phyloP scores from a whole-genome alignment of 164 flowering plant species.

The Berberis vulgaris region DNA sequence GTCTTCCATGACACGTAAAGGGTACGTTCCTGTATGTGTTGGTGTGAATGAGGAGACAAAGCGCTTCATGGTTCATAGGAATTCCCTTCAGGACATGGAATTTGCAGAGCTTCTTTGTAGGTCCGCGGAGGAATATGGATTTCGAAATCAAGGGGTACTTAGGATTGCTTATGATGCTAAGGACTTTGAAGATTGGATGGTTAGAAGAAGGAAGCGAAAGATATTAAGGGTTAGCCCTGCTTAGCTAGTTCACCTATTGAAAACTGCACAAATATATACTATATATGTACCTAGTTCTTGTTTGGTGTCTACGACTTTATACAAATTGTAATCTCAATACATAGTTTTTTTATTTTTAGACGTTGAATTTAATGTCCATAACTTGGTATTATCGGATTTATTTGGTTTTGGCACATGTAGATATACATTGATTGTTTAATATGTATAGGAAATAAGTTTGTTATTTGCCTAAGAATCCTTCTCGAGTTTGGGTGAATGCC shows the following conservation, averaged over 20 bases:
- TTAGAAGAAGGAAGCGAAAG: slow-evolving; percentile 11
- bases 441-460: too few relatives aligned
- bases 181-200: slow-evolving; percentile 39
- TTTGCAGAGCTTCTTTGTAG: slow-evolving; percentile 29
- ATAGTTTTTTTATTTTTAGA: too few relatives aligned
- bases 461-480: too few relatives aligned
- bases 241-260: background rate
- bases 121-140: slow-evolving; percentile 55
- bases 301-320: too few relatives aligned
- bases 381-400: too few relatives aligned
- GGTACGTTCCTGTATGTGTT: slow-evolving; percentile 39
- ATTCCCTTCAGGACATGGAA: slow-evolving; percentile 21
- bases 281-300: background rate
- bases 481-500: too few relatives aligned
- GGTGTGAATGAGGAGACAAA: slow-evolving; percentile 27
- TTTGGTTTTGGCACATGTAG: too few relatives aligned
- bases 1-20: slow-evolving; percentile 21
- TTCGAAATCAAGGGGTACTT: slow-evolving; percentile 32
- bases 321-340: too few relatives aligned
- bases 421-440: too few relatives aligned
- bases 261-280: background rate
- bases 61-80: slow-evolving; percentile 35
- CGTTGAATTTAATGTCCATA: too few relatives aligned
- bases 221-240: slow-evolving; percentile 3
- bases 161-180: slow-evolving; percentile 34